These are phyloP conservation scores for peach (Prunus persica) DNA, from an alignment of 306 rosid genomes.

Conservation along the genomic window DNA sequence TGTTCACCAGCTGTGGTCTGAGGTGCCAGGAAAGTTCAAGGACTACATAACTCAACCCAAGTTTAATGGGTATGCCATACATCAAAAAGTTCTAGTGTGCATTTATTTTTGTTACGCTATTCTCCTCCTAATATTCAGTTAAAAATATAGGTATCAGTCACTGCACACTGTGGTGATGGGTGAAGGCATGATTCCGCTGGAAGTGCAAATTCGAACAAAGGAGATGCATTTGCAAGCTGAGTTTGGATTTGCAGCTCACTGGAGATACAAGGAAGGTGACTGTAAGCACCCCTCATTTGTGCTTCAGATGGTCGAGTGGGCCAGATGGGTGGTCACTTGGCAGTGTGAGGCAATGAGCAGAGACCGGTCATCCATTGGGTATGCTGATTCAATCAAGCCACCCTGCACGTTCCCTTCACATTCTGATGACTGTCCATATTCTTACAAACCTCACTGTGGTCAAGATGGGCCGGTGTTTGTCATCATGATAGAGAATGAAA, in stretches of 20 bases:
- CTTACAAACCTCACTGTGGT: constrained; percentile 59
- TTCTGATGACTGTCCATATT: constrained; percentile 75
- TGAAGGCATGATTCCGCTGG: constrained; percentile 69
- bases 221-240: constrained; percentile 98
- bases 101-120: neutral
- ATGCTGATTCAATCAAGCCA: constrained; percentile 53
- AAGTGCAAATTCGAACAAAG: constrained; percentile 92
- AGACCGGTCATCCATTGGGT: constrained; percentile 52
- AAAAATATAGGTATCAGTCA: constrained; percentile 67
- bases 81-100: neutral
- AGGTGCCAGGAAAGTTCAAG: constrained; percentile 82
- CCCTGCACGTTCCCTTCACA: constrained; percentile 90
- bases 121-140: constrained; percentile 25
- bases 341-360: constrained; percentile 90
- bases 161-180: constrained; percentile 90
- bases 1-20: constrained; percentile 77
- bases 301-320: constrained; percentile 99
- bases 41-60: constrained; percentile 82
- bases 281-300: constrained; percentile 83
- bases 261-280: constrained; percentile 99
- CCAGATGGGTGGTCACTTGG: constrained; percentile 98
- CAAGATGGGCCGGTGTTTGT: constrained; percentile 86
- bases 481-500: constrained; percentile 81
- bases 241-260: constrained; percentile 96
- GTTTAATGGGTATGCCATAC: constrained; percentile 73